These are phyloP conservation scores for Phytopythium ostracodes DNA, from an alignment of 352 stramenopile genomes.

Conservation along the genomic window DNA sequence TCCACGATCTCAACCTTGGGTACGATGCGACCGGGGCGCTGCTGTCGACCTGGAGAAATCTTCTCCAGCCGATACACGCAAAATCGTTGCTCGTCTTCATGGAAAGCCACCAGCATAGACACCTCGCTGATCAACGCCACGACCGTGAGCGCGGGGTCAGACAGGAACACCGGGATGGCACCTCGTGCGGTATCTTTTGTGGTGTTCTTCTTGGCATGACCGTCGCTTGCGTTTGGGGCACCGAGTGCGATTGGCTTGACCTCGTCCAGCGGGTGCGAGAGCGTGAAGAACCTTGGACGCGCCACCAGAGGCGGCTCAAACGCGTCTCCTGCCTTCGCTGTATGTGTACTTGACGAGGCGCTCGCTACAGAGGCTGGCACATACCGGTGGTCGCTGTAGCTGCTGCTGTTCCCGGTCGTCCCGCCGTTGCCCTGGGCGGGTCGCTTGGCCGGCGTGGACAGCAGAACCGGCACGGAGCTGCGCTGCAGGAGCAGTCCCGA, in stretches of 20 bases:
- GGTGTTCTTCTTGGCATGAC: slow-evolving; percentile 1
- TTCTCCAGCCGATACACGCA: slow-evolving; percentile 37
- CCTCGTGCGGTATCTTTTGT: neutral
- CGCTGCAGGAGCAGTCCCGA: slow-evolving; percentile 60
- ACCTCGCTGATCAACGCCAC: slow-evolving; percentile 32
- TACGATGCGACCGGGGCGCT: neutral
- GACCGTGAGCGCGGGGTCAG: slow-evolving; percentile 48
- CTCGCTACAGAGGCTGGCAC: neutral
- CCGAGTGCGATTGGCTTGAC: slow-evolving; percentile 58
- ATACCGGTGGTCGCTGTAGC: slow-evolving; percentile 9
- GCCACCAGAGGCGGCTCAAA: slow-evolving; percentile 10
- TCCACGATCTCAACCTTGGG: slow-evolving; percentile 33
- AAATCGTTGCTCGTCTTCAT: slow-evolving; percentile 45
- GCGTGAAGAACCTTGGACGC: slow-evolving; percentile 66
- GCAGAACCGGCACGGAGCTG: slow-evolving; percentile 26
- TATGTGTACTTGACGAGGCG: neutral
- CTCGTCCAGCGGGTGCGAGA: slow-evolving; percentile 70
- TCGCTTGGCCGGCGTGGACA: slow-evolving; percentile 23
- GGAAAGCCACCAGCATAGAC: slow-evolving; percentile 43
- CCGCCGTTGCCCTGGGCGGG: slow-evolving; percentile 23
- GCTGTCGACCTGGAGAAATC: neutral
- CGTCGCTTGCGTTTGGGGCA: neutral
- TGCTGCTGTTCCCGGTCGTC: slow-evolving; percentile 13
- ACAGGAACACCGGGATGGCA: slow-evolving; percentile 22
- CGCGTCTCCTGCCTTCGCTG: slow-evolving; percentile 1